Evolutionary conservation across 306 rosid species (phyloP).

Genomic region (Styphnolobium japonicum): DNA sequence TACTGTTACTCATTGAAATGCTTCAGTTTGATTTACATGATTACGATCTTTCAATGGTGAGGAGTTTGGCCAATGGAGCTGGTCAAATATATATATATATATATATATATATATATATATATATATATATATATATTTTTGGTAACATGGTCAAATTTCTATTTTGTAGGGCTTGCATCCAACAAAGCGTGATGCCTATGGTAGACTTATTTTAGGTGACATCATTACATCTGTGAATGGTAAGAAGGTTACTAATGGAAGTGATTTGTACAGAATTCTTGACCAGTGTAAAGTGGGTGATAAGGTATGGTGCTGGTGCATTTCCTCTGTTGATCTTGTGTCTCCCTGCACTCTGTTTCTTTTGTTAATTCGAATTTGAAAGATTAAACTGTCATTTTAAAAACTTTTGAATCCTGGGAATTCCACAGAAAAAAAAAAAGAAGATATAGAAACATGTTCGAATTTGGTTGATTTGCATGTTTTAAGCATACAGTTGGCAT

Average conservation of each 20-base stretch:
- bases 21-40: neutral
- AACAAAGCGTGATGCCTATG: conserved; percentile 91
- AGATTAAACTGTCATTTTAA: neutral
- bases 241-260: conserved; percentile 75
- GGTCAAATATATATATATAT: too few relatives aligned
- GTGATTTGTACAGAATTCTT: conserved; percentile 95
- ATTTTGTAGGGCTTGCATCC: conserved; percentile 72
- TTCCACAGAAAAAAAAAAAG: neutral
- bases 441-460: neutral
- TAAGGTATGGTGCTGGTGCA: conserved; percentile 47
- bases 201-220: conserved; percentile 95
- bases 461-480: neutral
- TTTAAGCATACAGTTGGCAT: neutral
- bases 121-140: too few relatives aligned
- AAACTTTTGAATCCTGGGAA: neutral
- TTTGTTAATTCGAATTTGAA: neutral
- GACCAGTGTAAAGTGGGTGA: conserved; percentile 98
- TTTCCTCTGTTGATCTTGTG: neutral
- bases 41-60: neutral
- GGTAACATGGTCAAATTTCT: conserved; percentile 19
- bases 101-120: too few relatives aligned
- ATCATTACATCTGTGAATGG: conserved; percentile 91
- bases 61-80: neutral
- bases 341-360: neutral
- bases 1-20: neutral